These are phyloP conservation scores for Cladophialophora immunda DNA, from an alignment of 2,329 filamentous ascomycete species.

Conservation along the genomic window DNA sequence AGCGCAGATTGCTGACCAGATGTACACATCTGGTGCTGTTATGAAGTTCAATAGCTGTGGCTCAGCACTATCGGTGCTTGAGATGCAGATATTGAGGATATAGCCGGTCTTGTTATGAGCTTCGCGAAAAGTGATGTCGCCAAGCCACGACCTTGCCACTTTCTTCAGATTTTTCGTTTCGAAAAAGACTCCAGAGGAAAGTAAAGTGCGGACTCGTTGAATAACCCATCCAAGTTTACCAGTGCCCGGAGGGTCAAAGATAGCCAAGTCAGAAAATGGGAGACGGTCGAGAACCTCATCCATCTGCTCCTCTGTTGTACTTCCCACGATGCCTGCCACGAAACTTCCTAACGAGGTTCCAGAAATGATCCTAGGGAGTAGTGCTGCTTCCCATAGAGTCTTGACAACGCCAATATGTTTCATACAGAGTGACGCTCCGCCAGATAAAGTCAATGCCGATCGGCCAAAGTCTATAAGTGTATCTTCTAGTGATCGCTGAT, in stretches of 20 bases:
- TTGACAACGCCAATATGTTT: conserved; percentile 90
- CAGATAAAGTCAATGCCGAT: conserved; percentile 82
- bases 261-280: conserved; percentile 78
- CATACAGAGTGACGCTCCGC: conserved; percentile 90
- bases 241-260: conserved; percentile 74
- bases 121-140: conserved; percentile 93
- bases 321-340: conserved; percentile 81
- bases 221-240: conserved; percentile 27
- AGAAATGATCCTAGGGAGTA: conserved; percentile 85
- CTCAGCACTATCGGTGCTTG: conserved; percentile 87
- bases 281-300: conserved; percentile 74
- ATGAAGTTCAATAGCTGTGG: conserved; percentile 90
- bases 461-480: conserved; percentile 61
- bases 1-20: conserved; percentile 94
- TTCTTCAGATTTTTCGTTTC: conserved; percentile 82
- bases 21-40: conserved; percentile 91
- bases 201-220: conserved; percentile 76
- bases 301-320: conserved; percentile 79
- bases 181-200: conserved; percentile 70
- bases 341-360: conserved; percentile 89
- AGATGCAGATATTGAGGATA: conserved; percentile 94
- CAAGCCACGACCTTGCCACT: conserved; percentile 82
- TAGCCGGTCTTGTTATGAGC: conserved; percentile 93
- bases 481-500: conserved; percentile 36
- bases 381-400: conserved; percentile 74